A percentile compares a stretch with the other conserved stretches of the same genome.
Conservation (phyloP, 768 basidiomycete genomes). For the Russula griseocarnosa region DNA sequence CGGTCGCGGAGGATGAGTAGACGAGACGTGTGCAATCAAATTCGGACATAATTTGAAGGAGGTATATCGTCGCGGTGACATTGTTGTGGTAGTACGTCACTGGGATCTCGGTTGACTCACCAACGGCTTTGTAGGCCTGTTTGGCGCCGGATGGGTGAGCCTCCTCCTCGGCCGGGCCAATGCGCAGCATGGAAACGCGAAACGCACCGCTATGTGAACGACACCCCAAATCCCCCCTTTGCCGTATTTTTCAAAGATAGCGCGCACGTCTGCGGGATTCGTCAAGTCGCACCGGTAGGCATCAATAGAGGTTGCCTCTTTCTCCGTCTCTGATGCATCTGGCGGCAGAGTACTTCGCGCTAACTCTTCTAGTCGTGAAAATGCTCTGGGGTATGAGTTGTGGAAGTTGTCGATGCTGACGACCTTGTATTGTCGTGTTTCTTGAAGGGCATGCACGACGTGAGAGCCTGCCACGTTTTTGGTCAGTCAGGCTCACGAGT, state of each 20-base stretch:
- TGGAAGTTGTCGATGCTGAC: constrained; percentile 93
- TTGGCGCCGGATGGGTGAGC: constrained; percentile 4
- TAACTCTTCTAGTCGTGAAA: constrained; percentile 74
- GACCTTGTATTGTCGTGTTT: constrained; percentile 86
- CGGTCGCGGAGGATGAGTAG: constrained; percentile 97
- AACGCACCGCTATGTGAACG: constrained; percentile 85
- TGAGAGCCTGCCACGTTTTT: constrained; percentile 68
- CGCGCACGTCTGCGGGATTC: constrained; percentile 60
- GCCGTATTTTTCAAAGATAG: constrained; percentile 78
- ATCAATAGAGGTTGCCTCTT: constrained; percentile 70
- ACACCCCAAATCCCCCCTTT: constrained; percentile 96
- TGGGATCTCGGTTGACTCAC: constrained; percentile 92
- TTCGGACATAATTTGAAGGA: constrained; percentile 82
- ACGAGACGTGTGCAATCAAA: constrained; percentile 84
- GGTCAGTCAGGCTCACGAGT: constrained; percentile 23
- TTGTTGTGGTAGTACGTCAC: constrained; percentile 93
- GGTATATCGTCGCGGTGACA: constrained; percentile 79
- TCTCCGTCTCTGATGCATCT: constrained; percentile 62
- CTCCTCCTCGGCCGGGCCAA: not conserved
- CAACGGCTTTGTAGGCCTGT: constrained; percentile 96
- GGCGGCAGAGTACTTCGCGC: constrained; percentile 68
- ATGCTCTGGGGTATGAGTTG: constrained; percentile 78
- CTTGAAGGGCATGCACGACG: constrained; percentile 80
- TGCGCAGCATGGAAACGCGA: constrained; percentile 34
- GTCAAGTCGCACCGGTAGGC: constrained; percentile 71